These are phyloP conservation scores for Isatis tinctoria DNA, from an alignment of 345 rosid genomes.

Conservation along the genomic window DNA sequence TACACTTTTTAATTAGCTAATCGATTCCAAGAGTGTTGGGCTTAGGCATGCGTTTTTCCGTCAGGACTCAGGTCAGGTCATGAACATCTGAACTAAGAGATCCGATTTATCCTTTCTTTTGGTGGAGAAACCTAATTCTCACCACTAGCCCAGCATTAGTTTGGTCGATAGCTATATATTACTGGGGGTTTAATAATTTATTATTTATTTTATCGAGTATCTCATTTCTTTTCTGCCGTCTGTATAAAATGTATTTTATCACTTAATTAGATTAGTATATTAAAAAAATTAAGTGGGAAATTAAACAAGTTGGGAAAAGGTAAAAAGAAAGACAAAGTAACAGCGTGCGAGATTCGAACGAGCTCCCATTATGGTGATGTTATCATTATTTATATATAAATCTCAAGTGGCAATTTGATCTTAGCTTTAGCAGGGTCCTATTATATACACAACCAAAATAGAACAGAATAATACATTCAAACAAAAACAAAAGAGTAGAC, in stretches of 20 bases:
- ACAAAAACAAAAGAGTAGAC: not conserved
- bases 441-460: not conserved
- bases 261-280: not conserved
- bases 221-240: not conserved
- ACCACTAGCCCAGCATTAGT: not conserved
- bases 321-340: no score
- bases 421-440: not conserved
- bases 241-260: not conserved
- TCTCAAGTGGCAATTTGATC: not conserved
- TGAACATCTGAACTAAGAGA: no score
- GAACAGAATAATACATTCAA: not conserved
- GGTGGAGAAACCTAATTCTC: not conserved
- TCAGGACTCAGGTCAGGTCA: no score
- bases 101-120: not conserved
- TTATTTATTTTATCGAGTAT: not conserved
- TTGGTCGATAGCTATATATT: not conserved
- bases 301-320: not conserved
- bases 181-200: not conserved
- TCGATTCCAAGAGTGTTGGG: no score
- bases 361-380: not conserved
- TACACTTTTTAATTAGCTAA: no score
- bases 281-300: not conserved
- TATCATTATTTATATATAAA: not conserved
- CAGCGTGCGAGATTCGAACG: not conserved
- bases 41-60: no score